Evolutionary conservation across 176 grass and related monocot species (phyloP).

Genomic region (Cymbopogon citratus): DNA sequence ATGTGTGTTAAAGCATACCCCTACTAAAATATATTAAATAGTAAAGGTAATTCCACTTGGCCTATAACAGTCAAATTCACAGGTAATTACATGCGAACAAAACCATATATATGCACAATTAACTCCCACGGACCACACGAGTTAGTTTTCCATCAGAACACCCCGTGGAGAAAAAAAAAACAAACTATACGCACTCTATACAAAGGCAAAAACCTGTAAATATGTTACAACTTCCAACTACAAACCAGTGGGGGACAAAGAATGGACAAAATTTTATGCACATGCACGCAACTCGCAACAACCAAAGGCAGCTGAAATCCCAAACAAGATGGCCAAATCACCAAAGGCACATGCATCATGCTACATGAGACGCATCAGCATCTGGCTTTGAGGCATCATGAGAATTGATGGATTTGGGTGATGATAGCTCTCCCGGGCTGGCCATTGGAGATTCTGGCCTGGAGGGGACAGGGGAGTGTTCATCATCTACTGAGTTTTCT

Average conservation of each 20-base stretch:
- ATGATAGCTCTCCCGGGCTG: neutral
- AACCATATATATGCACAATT: neutral
- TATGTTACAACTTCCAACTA: neutral
- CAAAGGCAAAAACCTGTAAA: conserved; percentile 6
- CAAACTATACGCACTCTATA: neutral
- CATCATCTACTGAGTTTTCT: conserved; percentile 34
- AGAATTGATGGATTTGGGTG: neutral
- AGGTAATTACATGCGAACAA: neutral
- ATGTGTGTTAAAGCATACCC: no score
- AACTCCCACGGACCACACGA: neutral
- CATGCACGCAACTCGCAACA: conserved; percentile 11
- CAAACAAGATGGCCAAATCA: neutral
- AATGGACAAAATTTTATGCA: conserved; percentile 36
- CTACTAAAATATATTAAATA: no score
- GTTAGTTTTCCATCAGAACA: neutral
- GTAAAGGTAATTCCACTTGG: no score
- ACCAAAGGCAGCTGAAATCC: neutral
- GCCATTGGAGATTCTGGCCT: conserved; percentile 13
- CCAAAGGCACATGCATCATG: neutral
- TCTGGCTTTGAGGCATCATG: neutral
- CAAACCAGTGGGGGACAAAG: neutral
- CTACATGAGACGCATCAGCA: neutral
- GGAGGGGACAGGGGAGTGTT: conserved; percentile 17
- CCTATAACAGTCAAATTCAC: neutral
- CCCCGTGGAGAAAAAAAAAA: neutral